Base-by-base conservation (phyloP, 2,329 filamentous ascomycete species). In the Teratosphaeria pseudoeucalypti region DNA sequence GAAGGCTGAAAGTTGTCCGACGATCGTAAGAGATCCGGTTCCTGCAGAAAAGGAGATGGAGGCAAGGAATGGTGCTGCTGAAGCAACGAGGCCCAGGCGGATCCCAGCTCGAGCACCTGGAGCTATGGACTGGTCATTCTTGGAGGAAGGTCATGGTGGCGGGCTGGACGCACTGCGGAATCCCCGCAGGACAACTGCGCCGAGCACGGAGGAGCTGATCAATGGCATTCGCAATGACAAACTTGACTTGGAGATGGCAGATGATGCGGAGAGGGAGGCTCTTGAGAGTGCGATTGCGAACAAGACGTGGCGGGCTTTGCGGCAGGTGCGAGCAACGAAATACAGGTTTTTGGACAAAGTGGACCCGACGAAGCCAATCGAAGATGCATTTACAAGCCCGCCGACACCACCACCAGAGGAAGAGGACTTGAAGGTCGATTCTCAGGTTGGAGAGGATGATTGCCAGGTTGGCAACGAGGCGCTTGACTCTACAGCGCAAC, bases 1-100 rank as follows among this genome's bases (percentile, higher is more conserved):
- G 94, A 99, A 99, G 76, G 87, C 92, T 61, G 91, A 96, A 72
- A 90, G 87, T 65, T 99, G 94, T 72, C 90, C 90, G 27, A 83
- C 87, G 6, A 97, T 99, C 69, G 86, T 92, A 70, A 83, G 84
- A 61, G 83, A 88, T 26, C 78, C 89, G 11, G 81, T 97, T 34
- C 81, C 86, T 2, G 81, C 86, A 0, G 75, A 83, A 32, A 82
- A 87, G 54, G 92, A 91, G 71, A 74, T 85, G 47, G 81, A 85
- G 58, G 87, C 91, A 27, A 88, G 87, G 71, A 77, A 81, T 34
- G 79, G 82, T 54, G 86, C 86, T 3, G 81, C 82, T 63, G 85
- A 84, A 64, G 79, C 85, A 12, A 87, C 89, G 47, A 82, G 84
- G 16, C 87, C 83, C 67, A 92, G 88, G 71, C 85, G 87, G 57